Conservation (phyloP, 441 rosid genomes). For the Euphorbia celastroides region DNA sequence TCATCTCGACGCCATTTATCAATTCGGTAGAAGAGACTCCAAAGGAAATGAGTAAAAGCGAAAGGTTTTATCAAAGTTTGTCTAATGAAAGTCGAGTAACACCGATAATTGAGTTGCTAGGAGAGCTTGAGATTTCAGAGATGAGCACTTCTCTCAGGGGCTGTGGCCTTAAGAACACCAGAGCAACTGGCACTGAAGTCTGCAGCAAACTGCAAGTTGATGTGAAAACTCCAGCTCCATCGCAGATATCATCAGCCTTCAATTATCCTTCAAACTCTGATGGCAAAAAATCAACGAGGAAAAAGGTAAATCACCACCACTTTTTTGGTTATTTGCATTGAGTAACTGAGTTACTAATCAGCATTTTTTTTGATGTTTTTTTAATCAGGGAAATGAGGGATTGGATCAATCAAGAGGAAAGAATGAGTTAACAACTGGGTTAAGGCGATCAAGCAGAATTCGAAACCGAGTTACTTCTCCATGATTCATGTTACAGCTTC, state of each 20-base stretch:
- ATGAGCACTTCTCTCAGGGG: constrained; percentile 26
- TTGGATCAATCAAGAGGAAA: constrained; percentile 18
- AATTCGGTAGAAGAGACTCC: constrained; percentile 16
- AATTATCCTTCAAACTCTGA: constrained; percentile 13
- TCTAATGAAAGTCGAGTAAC: constrained; percentile 21
- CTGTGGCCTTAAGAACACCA: constrained; percentile 19
- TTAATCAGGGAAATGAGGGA: constrained; percentile 23
- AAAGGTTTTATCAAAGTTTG: constrained; percentile 1
- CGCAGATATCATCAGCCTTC: constrained; percentile 20
- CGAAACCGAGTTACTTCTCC: constrained; percentile 28
- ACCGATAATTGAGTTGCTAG: constrained; percentile 37
- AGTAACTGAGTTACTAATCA: not conserved
- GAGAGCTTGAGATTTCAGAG: constrained; percentile 40
- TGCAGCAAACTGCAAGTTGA: constrained; percentile 13
- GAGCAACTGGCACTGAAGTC: constrained; percentile 23
- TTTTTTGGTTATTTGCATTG: not conserved
- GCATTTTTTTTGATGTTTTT: not conserved
- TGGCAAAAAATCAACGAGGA: constrained; percentile 19
- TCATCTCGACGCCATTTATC: constrained; percentile 10
- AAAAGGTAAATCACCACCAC: constrained; percentile 9
- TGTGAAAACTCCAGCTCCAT: constrained; percentile 15
- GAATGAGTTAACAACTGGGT: constrained; percentile 18
- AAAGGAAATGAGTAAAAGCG: constrained; percentile 2
- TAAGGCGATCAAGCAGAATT: constrained; percentile 40
- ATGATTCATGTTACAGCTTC: constrained; percentile 23